Conservation (phyloP, 441 rosid species). For the Erodium texanum region DNA sequence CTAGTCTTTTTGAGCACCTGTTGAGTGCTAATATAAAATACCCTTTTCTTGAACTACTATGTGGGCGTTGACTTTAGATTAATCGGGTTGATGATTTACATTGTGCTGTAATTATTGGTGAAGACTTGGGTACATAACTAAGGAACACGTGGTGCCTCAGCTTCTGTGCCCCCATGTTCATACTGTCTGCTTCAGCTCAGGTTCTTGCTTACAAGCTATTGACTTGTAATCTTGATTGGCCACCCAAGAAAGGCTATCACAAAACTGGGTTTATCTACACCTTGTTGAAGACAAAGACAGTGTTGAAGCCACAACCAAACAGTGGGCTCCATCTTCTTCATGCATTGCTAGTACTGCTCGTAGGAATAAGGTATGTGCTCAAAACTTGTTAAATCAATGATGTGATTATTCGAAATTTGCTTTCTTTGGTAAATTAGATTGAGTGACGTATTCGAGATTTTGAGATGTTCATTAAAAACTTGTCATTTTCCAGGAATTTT, state of each 20-base stretch:
- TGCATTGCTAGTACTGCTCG: neutral
- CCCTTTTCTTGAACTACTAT: conserved; percentile 2
- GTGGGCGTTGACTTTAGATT: conserved; percentile 21
- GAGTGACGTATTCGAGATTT: neutral
- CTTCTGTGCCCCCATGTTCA: neutral
- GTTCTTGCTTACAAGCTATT: neutral
- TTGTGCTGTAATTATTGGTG: conserved; percentile 11
- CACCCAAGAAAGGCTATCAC: neutral
- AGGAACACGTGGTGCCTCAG: neutral
- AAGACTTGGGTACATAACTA: neutral
- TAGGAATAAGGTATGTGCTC: too few species aligned
- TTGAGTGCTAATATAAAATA: conserved; percentile 16
- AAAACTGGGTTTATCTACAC: neutral
- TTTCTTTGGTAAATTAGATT: neutral
- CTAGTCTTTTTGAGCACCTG: conserved; percentile 9
- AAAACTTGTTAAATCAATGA: neutral
- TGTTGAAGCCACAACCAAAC: neutral
- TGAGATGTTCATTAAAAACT: neutral
- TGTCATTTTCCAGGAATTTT: neutral
- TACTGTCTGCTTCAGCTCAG: conserved; percentile 2
- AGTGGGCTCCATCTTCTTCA: conserved; percentile 1
- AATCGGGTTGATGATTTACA: neutral
- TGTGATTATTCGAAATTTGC: neutral
- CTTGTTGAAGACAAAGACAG: neutral
- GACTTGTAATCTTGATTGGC: neutral